Conservation (phyloP, 192 early-diverging fungal genomes). For the Gaertneriomyces semiglobifer region DNA sequence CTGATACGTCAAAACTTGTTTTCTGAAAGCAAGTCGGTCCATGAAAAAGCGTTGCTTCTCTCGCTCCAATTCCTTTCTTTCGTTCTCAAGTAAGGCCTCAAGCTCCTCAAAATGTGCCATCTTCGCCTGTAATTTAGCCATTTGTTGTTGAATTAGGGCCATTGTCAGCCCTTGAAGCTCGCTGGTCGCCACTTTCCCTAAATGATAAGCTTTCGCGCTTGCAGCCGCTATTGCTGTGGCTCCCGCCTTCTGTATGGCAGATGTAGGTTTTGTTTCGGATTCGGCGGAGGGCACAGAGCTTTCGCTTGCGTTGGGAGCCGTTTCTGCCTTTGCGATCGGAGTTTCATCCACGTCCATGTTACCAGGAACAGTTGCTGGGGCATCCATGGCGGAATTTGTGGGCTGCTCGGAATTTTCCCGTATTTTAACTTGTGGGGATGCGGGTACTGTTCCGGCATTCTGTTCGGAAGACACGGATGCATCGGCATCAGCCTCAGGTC, state of each 20-base stretch:
- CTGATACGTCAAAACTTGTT: slow-evolving; percentile 10
- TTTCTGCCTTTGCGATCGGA: slow-evolving; percentile 10
- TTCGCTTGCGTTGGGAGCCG: not conserved
- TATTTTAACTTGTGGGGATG: not conserved
- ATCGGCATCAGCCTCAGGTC: slow-evolving; percentile 16
- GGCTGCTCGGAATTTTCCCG: not conserved
- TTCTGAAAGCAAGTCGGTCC: slow-evolving; percentile 54
- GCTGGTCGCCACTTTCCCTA: slow-evolving; percentile 80
- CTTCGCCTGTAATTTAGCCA: slow-evolving; percentile 88
- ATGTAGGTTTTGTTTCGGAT: not conserved
- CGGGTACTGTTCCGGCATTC: slow-evolving; percentile 7
- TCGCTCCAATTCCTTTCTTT: slow-evolving; percentile 73
- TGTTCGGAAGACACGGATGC: slow-evolving; percentile 19
- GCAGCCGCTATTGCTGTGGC: slow-evolving; percentile 88
- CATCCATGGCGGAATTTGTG: slow-evolving; percentile 17
- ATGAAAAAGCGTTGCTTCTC: slow-evolving; percentile 60
- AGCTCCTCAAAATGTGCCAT: slow-evolving; percentile 91
- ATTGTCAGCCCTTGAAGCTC: slow-evolving; percentile 81
- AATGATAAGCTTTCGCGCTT: slow-evolving; percentile 79
- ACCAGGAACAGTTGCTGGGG: not conserved
- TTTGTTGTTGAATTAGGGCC: slow-evolving; percentile 78
- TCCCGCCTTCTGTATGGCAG: slow-evolving; percentile 67
- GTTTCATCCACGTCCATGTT: slow-evolving; percentile 5
- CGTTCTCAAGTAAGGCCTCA: slow-evolving; percentile 82
- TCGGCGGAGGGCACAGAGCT: not conserved